A percentile compares a stretch with the other conserved stretches of the same genome.
These are phyloP conservation scores for Silene uniflora DNA, from an alignment of 148 eudicot species.

Conservation along the genomic window DNA sequence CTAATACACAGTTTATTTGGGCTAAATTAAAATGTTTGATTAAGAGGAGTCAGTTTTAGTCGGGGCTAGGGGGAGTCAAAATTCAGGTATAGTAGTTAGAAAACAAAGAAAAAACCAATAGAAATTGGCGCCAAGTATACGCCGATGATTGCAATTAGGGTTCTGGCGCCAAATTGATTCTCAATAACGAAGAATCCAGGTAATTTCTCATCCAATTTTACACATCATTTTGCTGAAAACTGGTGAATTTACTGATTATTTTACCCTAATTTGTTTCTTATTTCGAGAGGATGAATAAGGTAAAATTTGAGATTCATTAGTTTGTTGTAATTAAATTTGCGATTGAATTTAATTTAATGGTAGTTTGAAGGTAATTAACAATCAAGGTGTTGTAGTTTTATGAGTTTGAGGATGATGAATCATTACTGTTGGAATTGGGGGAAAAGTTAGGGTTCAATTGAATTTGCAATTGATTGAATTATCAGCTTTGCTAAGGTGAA, in stretches of 20 bases:
- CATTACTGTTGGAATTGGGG: neutral
- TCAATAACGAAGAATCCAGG: neutral
- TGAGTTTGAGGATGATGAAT: neutral
- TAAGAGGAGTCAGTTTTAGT: no score
- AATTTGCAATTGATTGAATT: no score
- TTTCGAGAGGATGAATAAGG: neutral
- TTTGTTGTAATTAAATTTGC: neutral
- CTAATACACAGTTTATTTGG: no score
- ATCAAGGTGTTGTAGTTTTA: neutral
- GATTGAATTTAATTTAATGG: neutral
- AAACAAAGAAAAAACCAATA: neutral
- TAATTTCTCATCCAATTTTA: neutral
- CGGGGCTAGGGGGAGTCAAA: neutral
- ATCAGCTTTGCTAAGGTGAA: neutral
- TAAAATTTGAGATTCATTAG: neutral
- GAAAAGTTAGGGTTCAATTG: neutral
- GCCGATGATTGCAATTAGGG: neutral
- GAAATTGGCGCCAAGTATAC: neutral
- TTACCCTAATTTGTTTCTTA: neutral
- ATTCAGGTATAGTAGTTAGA: neutral
- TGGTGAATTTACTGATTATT: neutral
- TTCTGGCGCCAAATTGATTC: conserved; percentile 7
- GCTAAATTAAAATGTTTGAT: no score
- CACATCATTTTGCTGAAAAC: neutral
- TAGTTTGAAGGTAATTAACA: neutral